These are phyloP conservation scores for Ophidiomyces ophidiicola DNA, from an alignment of 2,329 filamentous ascomycete genomes.

Conservation along the genomic window DNA sequence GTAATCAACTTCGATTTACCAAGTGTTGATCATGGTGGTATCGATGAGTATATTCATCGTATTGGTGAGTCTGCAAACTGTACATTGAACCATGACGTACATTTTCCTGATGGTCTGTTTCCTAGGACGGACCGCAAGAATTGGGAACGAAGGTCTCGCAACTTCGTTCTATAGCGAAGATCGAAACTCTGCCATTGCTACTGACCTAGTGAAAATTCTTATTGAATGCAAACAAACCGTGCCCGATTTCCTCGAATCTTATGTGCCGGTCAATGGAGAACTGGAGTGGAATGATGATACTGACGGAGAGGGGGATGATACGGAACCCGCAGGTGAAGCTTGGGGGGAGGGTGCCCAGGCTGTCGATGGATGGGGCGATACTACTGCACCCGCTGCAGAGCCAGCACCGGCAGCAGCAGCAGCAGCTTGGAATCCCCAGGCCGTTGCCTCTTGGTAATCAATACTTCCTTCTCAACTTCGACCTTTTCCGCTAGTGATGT, in stretches of 20 bases:
- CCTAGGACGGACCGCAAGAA: constrained; percentile 78
- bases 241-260: constrained; percentile 65
- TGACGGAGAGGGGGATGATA: constrained; percentile 30
- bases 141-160: constrained; percentile 73
- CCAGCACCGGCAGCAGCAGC: not conserved
- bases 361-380: constrained; percentile 13
- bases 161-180: constrained; percentile 78
- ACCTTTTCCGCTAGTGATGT: no score
- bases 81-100: not conserved
- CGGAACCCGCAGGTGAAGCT: constrained; percentile 16
- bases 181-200: constrained; percentile 58
- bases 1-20: constrained; percentile 93
- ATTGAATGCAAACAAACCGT: constrained; percentile 66
- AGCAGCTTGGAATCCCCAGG: constrained; percentile 4
- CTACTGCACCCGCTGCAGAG: constrained; percentile 5
- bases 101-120: constrained; percentile 1
- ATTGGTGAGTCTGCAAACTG: constrained; percentile 54
- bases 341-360: constrained; percentile 11
- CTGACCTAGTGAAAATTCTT: constrained; percentile 64
- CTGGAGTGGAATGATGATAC: constrained; percentile 44
- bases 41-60: constrained; percentile 85
- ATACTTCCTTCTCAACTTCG: no score
- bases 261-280: constrained; percentile 34
- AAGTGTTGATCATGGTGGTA: constrained; percentile 61
- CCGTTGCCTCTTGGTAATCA: constrained; percentile 8